phyloP scores from a whole-genome alignment of 2,329 filamentous ascomycete species.

The Hymenoscyphus salicellus region DNA sequence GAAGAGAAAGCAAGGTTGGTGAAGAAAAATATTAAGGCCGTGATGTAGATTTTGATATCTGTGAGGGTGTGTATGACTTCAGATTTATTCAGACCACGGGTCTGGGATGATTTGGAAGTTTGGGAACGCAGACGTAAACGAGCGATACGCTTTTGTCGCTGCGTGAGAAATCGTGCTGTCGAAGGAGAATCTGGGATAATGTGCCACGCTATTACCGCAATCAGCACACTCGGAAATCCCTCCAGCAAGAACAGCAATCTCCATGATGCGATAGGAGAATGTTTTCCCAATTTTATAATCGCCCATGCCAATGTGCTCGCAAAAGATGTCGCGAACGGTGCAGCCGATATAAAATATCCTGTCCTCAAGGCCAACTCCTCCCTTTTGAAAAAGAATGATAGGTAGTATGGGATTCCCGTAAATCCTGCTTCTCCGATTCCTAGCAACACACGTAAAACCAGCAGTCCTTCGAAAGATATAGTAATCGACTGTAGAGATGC shows the following conservation, averaged over 20 bases:
- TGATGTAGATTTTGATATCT: slow-evolving; percentile 71
- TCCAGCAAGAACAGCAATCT: slow-evolving; percentile 81
- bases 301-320: slow-evolving; percentile 76
- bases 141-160: slow-evolving; percentile 66
- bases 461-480: slow-evolving; percentile 59
- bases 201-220: slow-evolving; percentile 70
- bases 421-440: slow-evolving; percentile 66
- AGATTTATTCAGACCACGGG: slow-evolving; percentile 46
- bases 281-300: slow-evolving; percentile 66
- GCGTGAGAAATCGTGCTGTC: slow-evolving; percentile 60
- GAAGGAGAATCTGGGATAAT: slow-evolving; percentile 74
- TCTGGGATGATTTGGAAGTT: slow-evolving; percentile 12
- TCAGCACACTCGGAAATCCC: slow-evolving; percentile 77
- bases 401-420: slow-evolving; percentile 60
- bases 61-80: slow-evolving; percentile 58
- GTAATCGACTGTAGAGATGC: slow-evolving; percentile 70
- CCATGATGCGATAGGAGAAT: slow-evolving; percentile 74
- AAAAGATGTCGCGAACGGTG: slow-evolving; percentile 75
- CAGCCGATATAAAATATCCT: slow-evolving; percentile 84
- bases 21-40: slow-evolving; percentile 80
- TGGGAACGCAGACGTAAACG: slow-evolving; percentile 57
- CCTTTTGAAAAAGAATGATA: slow-evolving; percentile 62
- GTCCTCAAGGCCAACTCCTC: slow-evolving; percentile 80
- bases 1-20: slow-evolving; percentile 86
- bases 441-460: slow-evolving; percentile 54